A percentile compares a stretch with the other conserved stretches of the same genome.
Conservation (phyloP, 768 basidiomycete species). For the Kwoniella dejecticola region DNA sequence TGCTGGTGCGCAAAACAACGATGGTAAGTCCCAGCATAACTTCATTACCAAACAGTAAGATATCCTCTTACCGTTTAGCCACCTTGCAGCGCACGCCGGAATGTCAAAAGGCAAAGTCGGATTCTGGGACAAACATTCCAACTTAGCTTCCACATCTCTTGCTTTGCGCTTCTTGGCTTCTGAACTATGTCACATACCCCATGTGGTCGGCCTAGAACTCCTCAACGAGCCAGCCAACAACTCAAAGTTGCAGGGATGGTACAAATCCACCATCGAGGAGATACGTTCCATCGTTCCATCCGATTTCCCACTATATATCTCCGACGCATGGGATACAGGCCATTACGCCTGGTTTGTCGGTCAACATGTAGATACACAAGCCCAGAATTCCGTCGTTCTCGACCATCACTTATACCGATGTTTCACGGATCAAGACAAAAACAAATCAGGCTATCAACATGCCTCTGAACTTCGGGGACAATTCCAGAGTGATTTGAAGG, state of each 20-base stretch:
- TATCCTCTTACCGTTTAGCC: too few species aligned
- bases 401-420: conserved; percentile 86
- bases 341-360: conserved; percentile 66
- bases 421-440: conserved; percentile 66
- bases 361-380: conserved; percentile 52
- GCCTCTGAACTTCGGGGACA: conserved; percentile 60
- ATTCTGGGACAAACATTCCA: conserved; percentile 46
- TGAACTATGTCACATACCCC: conserved; percentile 57
- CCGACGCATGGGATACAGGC: conserved; percentile 74
- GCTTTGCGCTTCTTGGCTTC: conserved; percentile 54
- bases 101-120: conserved; percentile 58
- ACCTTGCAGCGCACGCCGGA: conserved; percentile 59
- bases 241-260: conserved; percentile 65
- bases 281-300: conserved; percentile 61
- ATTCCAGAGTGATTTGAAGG: conserved; percentile 55
- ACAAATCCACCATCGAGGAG: conserved; percentile 62
- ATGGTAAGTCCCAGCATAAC: conserved; percentile 31
- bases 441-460: conserved; percentile 63
- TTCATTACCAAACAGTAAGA: too few species aligned
- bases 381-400: conserved; percentile 66
- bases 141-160: conserved; percentile 50
- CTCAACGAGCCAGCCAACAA: conserved; percentile 65
- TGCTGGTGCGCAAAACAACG: conserved; percentile 63
- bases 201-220: conserved; percentile 64
- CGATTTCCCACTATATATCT: conserved; percentile 69